Evolutionary conservation across 2,329 filamentous ascomycete species (phyloP), one percentile per base, ranked within the genome.

Genomic region (Fusarium sp.): DNA sequence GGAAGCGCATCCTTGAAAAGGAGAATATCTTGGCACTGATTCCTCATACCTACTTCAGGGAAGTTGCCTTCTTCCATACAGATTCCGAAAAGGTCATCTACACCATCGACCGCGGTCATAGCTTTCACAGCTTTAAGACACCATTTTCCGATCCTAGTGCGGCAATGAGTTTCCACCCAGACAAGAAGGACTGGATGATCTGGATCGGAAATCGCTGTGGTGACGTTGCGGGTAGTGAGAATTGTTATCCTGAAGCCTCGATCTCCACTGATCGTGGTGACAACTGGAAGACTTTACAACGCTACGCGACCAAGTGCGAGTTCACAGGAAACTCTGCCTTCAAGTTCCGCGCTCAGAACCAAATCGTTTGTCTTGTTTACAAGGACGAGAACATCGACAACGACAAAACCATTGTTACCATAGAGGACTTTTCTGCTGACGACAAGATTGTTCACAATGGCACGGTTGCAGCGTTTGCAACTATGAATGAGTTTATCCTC

Each of bases 401-500:
- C 41, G 87, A 90, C 3, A 83, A 92, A 52, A 88, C 92, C 72
- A 88, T 99, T 35, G 81, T 94, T 20, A 92, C 92, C 44, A 97
- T 92, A 80, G 87, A 93, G 46, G 91, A 97, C 76, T 94, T 92
- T 82, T 97, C 97, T 77, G 83, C 85, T 17, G 87, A 91, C 57
- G 86, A 90, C 70, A 87, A 91, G 75, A 68, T 69, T 7, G 55
- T 75, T 14, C 86, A 89, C 29, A 88, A 95, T 66, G 79, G 77
- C 35, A 77, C 80, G 3, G 92, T 97, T 45, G 90, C 92, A 75
- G 92, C 92, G 74, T 98, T 97, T 81, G 95, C 94, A 4, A 97
- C 93, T 9, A 98, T 98, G 95, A 92, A 93, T 42, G 96, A 99
- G 80, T 99, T 97, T 80, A 96, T 99, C 77, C 90, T 99, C 42